Evolutionary conservation across 148 eudicot genomes (phyloP), one percentile per base, ranked within the genome.

Genomic region (Rhododendron griersonianum): DNA sequence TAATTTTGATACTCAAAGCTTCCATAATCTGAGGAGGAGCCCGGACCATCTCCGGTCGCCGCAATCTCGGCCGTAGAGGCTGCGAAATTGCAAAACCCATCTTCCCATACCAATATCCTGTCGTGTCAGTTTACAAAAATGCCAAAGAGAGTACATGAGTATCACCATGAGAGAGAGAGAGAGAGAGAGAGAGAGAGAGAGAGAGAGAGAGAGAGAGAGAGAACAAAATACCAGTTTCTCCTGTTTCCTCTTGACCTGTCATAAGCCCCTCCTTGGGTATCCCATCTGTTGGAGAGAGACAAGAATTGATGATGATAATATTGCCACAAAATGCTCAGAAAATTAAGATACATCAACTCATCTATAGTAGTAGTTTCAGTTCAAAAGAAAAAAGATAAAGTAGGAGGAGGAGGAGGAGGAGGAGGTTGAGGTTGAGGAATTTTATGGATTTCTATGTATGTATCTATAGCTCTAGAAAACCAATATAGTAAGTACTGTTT

Each of bases 71-170:
- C 85, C 47, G 96, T 79, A 23, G 99, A 93, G 3, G 99, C 96
- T 0, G 92, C 94, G 86, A 97, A 97, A 77, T 97, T 95, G 93
- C 99, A 97, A 86, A 94, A 97, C 11, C 99, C 99, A 91, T 95
- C 99, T 92, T 97, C 99, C 99, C 99, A 97, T 16, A 93, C 99
- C 91, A 97, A 88, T 92, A 97, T 97, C 99, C 99, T 97, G 86
- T 78, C 18, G 39, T 37, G 28, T 67, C 13, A 11, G 25, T 61
- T 65, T 28, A 59, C 57, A 18, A 15, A 19, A 14, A 57, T 30
- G 11, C 47, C 11, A 23, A 21, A 39, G 21, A 23, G 35, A 13
- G 30, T 73, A 50, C 30, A 78, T 59, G 33, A 37, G 80, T 11
- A 2, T 44, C 35, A n/a, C 18, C n/a, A n/a, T 11, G 81, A 48